A percentile compares a stretch with the other conserved stretches of the same genome.
These are phyloP conservation scores for Monascus ruber DNA, from an alignment of 2,329 filamentous ascomycete genomes.

Conservation along the genomic window DNA sequence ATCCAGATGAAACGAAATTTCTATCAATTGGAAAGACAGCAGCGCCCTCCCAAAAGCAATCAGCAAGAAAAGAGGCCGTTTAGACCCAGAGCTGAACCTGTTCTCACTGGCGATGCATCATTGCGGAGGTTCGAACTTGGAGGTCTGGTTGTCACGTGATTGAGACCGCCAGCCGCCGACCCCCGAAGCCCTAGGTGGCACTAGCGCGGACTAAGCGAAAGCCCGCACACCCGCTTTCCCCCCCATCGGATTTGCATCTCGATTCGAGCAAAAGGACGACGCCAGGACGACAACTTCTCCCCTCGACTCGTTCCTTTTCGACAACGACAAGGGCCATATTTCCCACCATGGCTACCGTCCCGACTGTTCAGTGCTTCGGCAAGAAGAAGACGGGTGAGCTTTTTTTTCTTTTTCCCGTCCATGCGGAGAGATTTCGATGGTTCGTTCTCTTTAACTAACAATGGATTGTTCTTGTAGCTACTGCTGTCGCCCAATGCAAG, in stretches of 20 bases:
- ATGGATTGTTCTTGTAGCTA: constrained; percentile 42
- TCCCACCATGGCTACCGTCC: constrained; percentile 61
- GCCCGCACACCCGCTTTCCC: constrained; percentile 20
- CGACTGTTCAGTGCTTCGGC: constrained; percentile 96
- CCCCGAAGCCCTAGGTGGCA: constrained; percentile 18
- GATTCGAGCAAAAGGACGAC: constrained; percentile 14
- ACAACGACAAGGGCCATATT: constrained; percentile 29
- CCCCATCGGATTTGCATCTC: constrained; percentile 18
- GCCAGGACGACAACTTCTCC: constrained; percentile 24
- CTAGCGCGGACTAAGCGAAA: constrained; percentile 32
- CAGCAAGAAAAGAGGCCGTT: too few relatives aligned
- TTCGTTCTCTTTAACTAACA: constrained; percentile 19
- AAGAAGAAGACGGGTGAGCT: constrained; percentile 72
- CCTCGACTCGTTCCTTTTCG: constrained; percentile 15
- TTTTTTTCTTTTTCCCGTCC: constrained; percentile 3
- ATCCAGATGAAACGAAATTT: too few relatives aligned
- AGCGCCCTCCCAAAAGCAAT: too few relatives aligned
- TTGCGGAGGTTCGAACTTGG: too few relatives aligned
- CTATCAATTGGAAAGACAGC: too few relatives aligned
- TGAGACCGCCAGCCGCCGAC: constrained; percentile 2
- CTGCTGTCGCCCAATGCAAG: constrained; percentile 87
- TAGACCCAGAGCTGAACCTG: too few relatives aligned
- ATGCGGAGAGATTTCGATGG: background rate
- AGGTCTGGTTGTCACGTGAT: constrained; percentile 16
- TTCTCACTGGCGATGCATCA: too few relatives aligned